Percentiles rank a stretch among this genome's conserved stretches.
These are phyloP conservation scores for Sugiyamaella xylanicola DNA, from an alignment of 1,139 yeast genomes.

Conservation along the genomic window DNA sequence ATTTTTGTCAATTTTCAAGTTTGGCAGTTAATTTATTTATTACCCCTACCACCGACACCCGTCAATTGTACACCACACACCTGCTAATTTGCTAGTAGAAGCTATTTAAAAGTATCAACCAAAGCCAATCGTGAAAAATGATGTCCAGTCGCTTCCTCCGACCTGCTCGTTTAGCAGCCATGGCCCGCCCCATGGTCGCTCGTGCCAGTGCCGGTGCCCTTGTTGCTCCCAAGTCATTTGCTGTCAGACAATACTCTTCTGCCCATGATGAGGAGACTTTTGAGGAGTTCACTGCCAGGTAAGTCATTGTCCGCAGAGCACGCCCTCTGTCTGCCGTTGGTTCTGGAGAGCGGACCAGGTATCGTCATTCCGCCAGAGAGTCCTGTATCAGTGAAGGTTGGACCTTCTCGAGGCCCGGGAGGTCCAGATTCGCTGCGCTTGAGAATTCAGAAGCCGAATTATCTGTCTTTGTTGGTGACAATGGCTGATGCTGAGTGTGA, in stretches of 20 bases:
- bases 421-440: too few relatives aligned
- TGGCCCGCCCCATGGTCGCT: constrained; percentile 26
- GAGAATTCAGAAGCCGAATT: neutral
- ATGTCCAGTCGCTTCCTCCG: constrained; percentile 16
- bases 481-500: neutral
- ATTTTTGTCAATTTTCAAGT: neutral
- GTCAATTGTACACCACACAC: neutral
- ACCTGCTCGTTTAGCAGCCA: constrained; percentile 19
- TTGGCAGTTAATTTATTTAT: constrained; percentile 8
- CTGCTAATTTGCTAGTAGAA: neutral
- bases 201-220: constrained; percentile 24
- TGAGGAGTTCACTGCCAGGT: constrained; percentile 82
- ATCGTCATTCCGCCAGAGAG: neutral
- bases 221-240: constrained; percentile 40
- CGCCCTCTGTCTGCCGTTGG: neutral
- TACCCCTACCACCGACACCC: constrained; percentile 2
- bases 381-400: too few relatives aligned
- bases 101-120: neutral
- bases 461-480: neutral
- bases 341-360: neutral
- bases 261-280: constrained; percentile 86
- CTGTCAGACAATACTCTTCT: constrained; percentile 66
- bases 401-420: too few relatives aligned
- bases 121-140: constrained; percentile 3
- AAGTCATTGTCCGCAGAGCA: constrained; percentile 19